Conservation (phyloP, 192 early-diverging fungal species). For the Chytriomyces confervae region DNA sequence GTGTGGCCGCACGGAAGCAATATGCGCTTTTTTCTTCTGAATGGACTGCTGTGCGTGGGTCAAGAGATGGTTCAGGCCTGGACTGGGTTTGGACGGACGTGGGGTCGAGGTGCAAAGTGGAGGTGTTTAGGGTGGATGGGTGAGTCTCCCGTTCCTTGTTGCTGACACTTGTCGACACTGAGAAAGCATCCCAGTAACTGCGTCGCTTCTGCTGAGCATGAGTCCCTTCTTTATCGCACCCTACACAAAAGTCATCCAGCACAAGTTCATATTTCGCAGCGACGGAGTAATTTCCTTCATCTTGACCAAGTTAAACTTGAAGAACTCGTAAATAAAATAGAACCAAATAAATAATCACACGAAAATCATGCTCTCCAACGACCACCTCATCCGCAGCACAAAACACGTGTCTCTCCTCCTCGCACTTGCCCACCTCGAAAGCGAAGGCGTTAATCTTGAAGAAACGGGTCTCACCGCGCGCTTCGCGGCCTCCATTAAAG, state of each 20-base stretch:
- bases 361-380: no score
- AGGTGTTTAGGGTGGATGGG: background rate
- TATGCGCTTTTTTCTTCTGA: background rate
- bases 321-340: no score
- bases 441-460: background rate
- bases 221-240: no score
- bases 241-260: no score
- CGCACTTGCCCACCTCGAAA: background rate
- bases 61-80: background rate
- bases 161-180: no score
- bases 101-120: background rate
- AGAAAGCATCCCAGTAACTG: no score
- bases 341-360: no score
- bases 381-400: no score
- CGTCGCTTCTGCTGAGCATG: no score
- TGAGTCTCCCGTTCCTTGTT: background rate
- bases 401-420: constrained; percentile 12
- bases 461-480: background rate
- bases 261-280: no score
- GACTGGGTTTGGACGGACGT: background rate
- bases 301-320: no score
- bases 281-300: no score
- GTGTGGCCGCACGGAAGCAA: background rate
- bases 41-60: background rate
- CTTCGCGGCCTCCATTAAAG: background rate